Evolutionary conservation across 2,329 filamentous ascomycete species (phyloP), one percentile per base, ranked within the genome.

Genomic region (Kalaharituber pfeilii): DNA sequence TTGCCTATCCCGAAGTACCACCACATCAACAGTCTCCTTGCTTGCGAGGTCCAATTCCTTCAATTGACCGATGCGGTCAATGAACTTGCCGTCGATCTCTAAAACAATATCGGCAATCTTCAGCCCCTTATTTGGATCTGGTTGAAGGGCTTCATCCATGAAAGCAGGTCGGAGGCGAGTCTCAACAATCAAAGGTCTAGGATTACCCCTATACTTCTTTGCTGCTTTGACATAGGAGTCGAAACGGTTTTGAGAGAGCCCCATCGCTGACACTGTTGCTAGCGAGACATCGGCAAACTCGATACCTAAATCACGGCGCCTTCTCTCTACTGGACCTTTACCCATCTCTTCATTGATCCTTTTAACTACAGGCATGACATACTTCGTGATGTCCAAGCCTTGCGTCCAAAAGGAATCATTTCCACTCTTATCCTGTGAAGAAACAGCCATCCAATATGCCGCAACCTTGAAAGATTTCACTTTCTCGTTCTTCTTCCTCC

Each of bases 371-470:
- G 62, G 62, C 29, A 64, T 56, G 44, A 64, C 62, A 30, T 64
- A 64, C 44, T 62, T 61, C 47, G 57, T 58, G 27, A 64, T 57
- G 47, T 63, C 60, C 47, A 63, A 55, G 51, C 62, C 62, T n/a
- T 64, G 62, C n/a, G 62, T 63, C 62, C 62, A 64, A 52, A 58
- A 63, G 26, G 59, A 60, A 54, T 64, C 62, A 44, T 63, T 62
- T 25, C 62, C 62, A 25, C 47, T 59, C 25, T 56, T 61, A 56
- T 59, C 60, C 29, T 64, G 62, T 2, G 62, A 63, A 5, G 60
- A 62, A 47, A 64, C 62, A 3, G 62, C 60, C 62, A 64, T 64
- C 27, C 60, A 57, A 51, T 62, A 64, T 3, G 62, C 62, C 3
- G 62, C 57, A n/a, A 64, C 62, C 39, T 59, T 62, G 39, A 62